These are phyloP conservation scores for Peltaster fructicola DNA, from an alignment of 2,329 filamentous ascomycete species.

Conservation along the genomic window DNA sequence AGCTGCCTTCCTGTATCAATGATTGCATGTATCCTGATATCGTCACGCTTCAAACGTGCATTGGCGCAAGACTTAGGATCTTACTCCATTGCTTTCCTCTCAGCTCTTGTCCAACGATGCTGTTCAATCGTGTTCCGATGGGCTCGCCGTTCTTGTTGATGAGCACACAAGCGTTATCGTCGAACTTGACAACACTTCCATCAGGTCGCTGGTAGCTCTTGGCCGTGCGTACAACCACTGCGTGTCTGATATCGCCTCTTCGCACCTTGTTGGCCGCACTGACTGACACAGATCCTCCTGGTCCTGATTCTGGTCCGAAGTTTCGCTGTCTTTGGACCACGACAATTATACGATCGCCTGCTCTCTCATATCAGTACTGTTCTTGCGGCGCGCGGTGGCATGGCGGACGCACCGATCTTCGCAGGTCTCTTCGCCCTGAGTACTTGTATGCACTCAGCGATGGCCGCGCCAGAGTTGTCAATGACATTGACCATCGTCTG, in stretches of 20 bases:
- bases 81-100: constrained; percentile 94
- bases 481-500: constrained; percentile 98
- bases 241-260: constrained; percentile 89
- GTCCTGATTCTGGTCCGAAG: constrained; percentile 52
- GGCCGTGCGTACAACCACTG: constrained; percentile 78
- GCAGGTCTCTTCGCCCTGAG: constrained; percentile 79
- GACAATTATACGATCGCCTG: constrained; percentile 90
- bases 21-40: constrained; percentile 18
- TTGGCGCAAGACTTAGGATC: constrained; percentile 85
- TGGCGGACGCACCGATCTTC: constrained; percentile 53
- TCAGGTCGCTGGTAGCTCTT: constrained; percentile 79
- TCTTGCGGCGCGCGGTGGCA: no score
- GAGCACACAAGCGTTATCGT: constrained; percentile 94
- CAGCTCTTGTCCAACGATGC: constrained; percentile 74
- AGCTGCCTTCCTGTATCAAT: no score
- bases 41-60: constrained; percentile 37
- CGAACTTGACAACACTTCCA: constrained; percentile 80
- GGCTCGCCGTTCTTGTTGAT: constrained; percentile 96
- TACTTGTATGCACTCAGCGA: constrained; percentile 91
- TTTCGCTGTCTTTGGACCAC: constrained; percentile 92
- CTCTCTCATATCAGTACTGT: no score
- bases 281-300: constrained; percentile 53
- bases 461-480: constrained; percentile 95
- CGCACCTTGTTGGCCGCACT: constrained; percentile 80
- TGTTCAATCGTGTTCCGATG: constrained; percentile 80